Evolutionary conservation across 805 yeast genomes (phyloP), one percentile per base, ranked within the genome.

Genomic region (Saccharomycopsis oosterbeekiorum): DNA sequence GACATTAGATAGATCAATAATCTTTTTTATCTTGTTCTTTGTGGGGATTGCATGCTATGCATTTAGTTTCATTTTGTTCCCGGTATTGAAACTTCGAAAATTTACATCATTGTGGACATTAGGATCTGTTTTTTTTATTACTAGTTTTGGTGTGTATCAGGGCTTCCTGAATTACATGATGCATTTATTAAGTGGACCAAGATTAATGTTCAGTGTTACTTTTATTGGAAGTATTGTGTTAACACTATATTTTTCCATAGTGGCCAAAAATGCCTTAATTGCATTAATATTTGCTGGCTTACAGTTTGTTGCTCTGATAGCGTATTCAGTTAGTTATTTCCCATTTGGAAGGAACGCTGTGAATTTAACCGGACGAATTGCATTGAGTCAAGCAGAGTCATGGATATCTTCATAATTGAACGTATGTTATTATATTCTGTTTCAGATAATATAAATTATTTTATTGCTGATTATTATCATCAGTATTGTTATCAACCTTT

Each of bases 281-380:
- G 90, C 98, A 0, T 73, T 94, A 11, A 69, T 90, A 12, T 84
- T 90, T 39, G 87, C 94, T 53, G 72, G 87, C 1, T 72, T 88
- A 11, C 97, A 94, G 72, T 76, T 92, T 9, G 73, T 94, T 60
- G 93, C 97, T 1, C 91, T 94, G n/a, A 68, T 90, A 4, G 92
- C 92, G 78, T 94, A 94, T 71, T 85, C 94, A 0, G 78, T 93
- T 51, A 88, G 96, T 68, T 94, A 94, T 73, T 93, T 94, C 80
- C 99, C 99, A 14, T 88, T 92, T 75, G 99, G 99, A 12, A 88
- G 93, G 0, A 86, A 88, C 64, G 87, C 96, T 1, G 68, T 85
- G 57, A 74, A 80, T 64, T 76, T 84, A 71, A 79, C 86, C 0
- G 76, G 83, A 15, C 73, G 82, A 24, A 74, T 85, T 6, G 90